phyloP scores from a whole-genome alignment of 306 rosid genomes.

The Trifolium fragiferum region DNA sequence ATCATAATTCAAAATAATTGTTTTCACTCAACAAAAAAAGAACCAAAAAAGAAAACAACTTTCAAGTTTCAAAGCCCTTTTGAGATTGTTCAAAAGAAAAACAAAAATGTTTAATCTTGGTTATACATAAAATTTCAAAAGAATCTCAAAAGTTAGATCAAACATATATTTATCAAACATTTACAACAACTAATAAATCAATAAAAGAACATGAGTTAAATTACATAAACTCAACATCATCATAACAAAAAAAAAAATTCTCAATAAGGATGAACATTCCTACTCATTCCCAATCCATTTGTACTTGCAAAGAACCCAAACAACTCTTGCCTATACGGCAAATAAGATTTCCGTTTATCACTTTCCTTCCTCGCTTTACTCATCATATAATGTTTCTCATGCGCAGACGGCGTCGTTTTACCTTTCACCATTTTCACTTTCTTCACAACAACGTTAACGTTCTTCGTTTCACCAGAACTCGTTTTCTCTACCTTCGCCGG shows the following conservation, averaged over 20 bases:
- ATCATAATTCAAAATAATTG: no score
- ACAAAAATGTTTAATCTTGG: background rate
- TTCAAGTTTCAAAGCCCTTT: background rate
- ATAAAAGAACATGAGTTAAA: constrained; percentile 7
- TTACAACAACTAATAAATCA: constrained; percentile 25
- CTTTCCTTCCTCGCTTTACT: constrained; percentile 67
- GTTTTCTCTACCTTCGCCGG: constrained; percentile 27
- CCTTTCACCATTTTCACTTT: constrained; percentile 34
- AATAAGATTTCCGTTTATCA: constrained; percentile 71
- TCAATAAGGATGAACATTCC: constrained; percentile 79
- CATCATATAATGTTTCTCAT: constrained; percentile 69
- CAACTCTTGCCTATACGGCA: constrained; percentile 73
- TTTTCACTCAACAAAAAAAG: no score
- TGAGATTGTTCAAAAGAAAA: background rate
- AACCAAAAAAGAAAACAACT: no score
- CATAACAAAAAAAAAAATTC: background rate
- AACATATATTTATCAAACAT: background rate
- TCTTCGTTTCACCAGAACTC: constrained; percentile 1
- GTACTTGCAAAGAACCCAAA: constrained; percentile 74
- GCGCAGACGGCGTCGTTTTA: constrained; percentile 55
- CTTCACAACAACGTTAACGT: constrained; percentile 18
- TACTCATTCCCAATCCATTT: constrained; percentile 66
- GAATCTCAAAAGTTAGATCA: constrained; percentile 6
- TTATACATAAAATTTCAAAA: constrained; percentile 5
- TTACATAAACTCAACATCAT: background rate